A percentile compares a stretch with the other conserved stretches of the same genome.
These are phyloP conservation scores for Gymnopus androsaceus DNA, from an alignment of 1,284 basidiomycete species.

Conservation along the genomic window DNA sequence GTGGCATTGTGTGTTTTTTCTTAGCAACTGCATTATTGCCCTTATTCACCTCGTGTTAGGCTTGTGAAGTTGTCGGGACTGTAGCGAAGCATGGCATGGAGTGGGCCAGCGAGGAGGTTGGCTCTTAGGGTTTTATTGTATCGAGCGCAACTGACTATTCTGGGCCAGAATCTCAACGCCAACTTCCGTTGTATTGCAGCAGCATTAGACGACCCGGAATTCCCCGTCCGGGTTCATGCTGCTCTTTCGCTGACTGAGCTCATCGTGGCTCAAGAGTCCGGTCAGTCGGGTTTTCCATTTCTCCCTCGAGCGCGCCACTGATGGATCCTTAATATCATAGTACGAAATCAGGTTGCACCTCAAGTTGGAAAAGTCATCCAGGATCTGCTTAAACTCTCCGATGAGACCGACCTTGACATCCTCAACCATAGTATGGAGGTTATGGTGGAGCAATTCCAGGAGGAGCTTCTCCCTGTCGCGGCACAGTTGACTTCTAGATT, in stretches of 20 bases:
- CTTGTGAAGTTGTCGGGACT: constrained; percentile 77
- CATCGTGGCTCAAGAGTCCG: constrained; percentile 65
- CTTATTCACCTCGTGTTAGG: constrained; percentile 43
- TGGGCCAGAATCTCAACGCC: constrained; percentile 54
- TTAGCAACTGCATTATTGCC: not conserved
- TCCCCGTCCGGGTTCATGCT: constrained; percentile 86
- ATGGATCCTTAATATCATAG: constrained; percentile 37
- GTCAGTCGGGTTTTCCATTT: constrained; percentile 32
- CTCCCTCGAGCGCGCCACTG: not conserved
- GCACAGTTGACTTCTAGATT: constrained; percentile 79
- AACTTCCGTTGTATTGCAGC: constrained; percentile 65
- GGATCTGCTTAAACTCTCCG: constrained; percentile 84
- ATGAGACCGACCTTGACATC: constrained; percentile 88
- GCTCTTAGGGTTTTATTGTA: constrained; percentile 13
- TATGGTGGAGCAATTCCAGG: constrained; percentile 85
- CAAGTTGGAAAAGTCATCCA: constrained; percentile 88
- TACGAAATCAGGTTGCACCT: constrained; percentile 72
- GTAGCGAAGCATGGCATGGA: constrained; percentile 66
- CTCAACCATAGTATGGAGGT: constrained; percentile 82
- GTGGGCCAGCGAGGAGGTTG: constrained; percentile 70
- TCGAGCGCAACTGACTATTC: not conserved
- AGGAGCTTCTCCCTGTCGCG: constrained; percentile 84
- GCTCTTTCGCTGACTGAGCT: constrained; percentile 81
- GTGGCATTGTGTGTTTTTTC: constrained; percentile 63
- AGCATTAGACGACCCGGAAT: constrained; percentile 71